These are phyloP conservation scores for Harringtonia lauricola DNA, from an alignment of 2,329 filamentous ascomycete species.

Conservation along the genomic window DNA sequence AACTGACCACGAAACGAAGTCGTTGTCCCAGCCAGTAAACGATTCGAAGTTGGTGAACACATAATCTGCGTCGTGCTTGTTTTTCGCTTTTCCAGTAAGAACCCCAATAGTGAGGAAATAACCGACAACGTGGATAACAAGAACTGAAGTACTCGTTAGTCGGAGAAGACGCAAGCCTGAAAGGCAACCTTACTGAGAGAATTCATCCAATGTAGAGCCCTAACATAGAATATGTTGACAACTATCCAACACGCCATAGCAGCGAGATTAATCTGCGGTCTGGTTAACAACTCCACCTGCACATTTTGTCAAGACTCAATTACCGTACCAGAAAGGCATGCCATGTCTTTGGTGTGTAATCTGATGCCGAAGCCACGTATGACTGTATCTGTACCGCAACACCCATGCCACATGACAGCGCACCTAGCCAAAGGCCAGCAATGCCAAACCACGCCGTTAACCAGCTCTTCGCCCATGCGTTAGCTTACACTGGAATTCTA, in stretches of 20 bases:
- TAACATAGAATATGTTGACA: not conserved
- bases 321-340: not conserved
- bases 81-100: not conserved
- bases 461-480: not conserved
- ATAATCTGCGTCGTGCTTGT: not conserved
- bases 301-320: not conserved
- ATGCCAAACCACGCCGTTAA: not conserved
- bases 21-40: not conserved
- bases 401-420: not conserved
- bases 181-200: not conserved
- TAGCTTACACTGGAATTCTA: not conserved
- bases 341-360: not conserved
- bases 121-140: not conserved
- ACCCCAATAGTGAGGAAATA: not conserved
- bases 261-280: not conserved
- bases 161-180: not conserved
- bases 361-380: not conserved
- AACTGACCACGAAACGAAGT: not conserved
- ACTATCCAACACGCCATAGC: not conserved
- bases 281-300: not conserved
- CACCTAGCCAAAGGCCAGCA: not conserved
- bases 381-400: not conserved
- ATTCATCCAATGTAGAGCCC: not conserved
- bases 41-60: not conserved
- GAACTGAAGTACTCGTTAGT: not conserved